Percentiles rank a stretch among this genome's conserved stretches.
These are phyloP conservation scores for Clarireedia monteithiana DNA, from an alignment of 2,329 filamentous ascomycete species.

Conservation along the genomic window DNA sequence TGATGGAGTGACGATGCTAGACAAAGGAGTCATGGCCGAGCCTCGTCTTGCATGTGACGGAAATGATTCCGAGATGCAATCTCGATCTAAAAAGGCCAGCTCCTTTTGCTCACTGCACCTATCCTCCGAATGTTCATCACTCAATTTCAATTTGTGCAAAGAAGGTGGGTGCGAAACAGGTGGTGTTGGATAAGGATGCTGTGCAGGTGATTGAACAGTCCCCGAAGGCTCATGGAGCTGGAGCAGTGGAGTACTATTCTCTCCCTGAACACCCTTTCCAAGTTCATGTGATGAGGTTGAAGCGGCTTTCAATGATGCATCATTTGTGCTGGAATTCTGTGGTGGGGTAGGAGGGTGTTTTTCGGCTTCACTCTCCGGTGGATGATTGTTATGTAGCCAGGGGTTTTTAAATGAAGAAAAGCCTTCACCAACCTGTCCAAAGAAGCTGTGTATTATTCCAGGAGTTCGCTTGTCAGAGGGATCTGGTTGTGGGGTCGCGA, in stretches of 20 bases:
- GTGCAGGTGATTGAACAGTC: constrained; percentile 18
- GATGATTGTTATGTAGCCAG: constrained; percentile 26
- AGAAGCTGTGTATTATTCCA: constrained; percentile 91
- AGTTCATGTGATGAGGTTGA: constrained; percentile 22
- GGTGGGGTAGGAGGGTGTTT: constrained; percentile 15
- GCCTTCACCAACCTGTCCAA: constrained; percentile 97
- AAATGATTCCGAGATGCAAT: constrained; percentile 38
- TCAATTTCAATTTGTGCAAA: constrained; percentile 36
- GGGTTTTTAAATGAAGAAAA: constrained; percentile 42
- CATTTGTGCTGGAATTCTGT: constrained; percentile 17
- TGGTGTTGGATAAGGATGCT: constrained; percentile 48
- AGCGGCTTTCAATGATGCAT: constrained; percentile 20
- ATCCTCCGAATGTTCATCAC: constrained; percentile 33
- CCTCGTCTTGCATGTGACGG: constrained; percentile 36
- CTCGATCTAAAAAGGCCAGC: constrained; percentile 31
- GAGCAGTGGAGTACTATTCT: constrained; percentile 19
- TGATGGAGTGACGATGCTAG: constrained; percentile 55
- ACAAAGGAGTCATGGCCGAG: constrained; percentile 49
- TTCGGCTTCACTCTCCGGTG: constrained; percentile 18
- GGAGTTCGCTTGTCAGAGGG: constrained; percentile 90
- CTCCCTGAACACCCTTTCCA: constrained; percentile 18
- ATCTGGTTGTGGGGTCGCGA: constrained; percentile 90
- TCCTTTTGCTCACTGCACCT: constrained; percentile 30
- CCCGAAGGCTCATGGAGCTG: constrained; percentile 19
- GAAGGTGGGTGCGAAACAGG: constrained; percentile 43